Base-by-base conservation (phyloP, 805 yeast genomes). In the Pichia cephalocereana region DNA sequence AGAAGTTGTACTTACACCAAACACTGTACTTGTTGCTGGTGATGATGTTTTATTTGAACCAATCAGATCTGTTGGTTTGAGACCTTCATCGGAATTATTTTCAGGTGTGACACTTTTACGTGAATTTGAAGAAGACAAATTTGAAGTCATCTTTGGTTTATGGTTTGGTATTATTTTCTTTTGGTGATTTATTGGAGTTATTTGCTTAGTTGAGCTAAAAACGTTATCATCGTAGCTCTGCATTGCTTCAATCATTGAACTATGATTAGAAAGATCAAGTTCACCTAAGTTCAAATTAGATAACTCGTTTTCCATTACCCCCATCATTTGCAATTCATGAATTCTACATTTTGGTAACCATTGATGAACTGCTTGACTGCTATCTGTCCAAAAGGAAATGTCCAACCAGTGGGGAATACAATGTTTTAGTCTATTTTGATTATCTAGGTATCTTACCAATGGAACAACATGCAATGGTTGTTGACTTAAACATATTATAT, bases 261-360 rank as follows among this genome's bases (percentile, higher is more conserved):
- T 53, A 38, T 46, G 46, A 53, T 60, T 48, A 41, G 59, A 44
- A 52, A 63, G 57, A 12, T 70, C 72, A 45, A 89, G 66, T 45
- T 82, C 74, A 17, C 80, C 82, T 11, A 90, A 76, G 9, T 80
- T 77, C 8, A 84, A 77, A 12, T 83, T 79, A 54, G 81, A 79
- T 49, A 82, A 70, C 58, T 93, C 96, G 57, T 86, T 87, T 58
- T 91, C 98, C 83, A 91, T 88, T 8, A 93, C 77, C 0, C 98
- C 98, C 95, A 91, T 91, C 97, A 93, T 93, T 63, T 93, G 98
- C 18, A 93, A 67, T 58, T 91, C 98, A 63, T 93, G 91, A 45
- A 93, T 90, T 57, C 87, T 88, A 64, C 97, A 89, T 36, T 93
- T 71, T 0, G 99, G 97, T n/a, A 83, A 76, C 97, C 98, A 91